Base-by-base conservation (phyloP, 495 filamentous ascomycete species). In the Penicillium tannophilum region DNA sequence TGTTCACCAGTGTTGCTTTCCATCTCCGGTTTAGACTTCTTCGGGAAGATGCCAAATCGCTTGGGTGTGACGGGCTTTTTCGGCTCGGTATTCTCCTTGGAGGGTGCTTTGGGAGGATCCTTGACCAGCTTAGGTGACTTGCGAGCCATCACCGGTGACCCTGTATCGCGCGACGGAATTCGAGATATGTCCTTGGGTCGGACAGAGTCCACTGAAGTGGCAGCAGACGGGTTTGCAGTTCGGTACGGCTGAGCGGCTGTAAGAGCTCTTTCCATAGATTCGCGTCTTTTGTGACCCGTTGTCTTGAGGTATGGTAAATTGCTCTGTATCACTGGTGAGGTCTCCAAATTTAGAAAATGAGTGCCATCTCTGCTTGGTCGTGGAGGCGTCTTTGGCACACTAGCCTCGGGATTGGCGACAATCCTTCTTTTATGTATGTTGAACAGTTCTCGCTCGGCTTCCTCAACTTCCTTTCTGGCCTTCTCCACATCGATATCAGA, bases 341-440 rank as follows among this genome's bases (percentile, higher is more conserved):
- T 78, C 9, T 84, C 81, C 41, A 83, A 72, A 30, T 83, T 74
- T 45, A 96, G 78, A 52, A 86, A 84, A 46, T 87, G 81, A 2
- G 88, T 90, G 10, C 90, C 90, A 61, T 94, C 87, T 79, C 93
- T 80, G 67, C 90, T 97, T 6, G 92, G 92, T 56, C 92, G 75
- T 47, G 75, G 68, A 46, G 67, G 67, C 23, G 62, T 68, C 19
- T 55, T 60, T n/a, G 62, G 61, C 2, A 56, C 46, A 31, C n/a
- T 55, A 9, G 8, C 39, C 35, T 56, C 55, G 11, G 50, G 53
- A 31, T 14, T 31, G 26, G 14, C 7, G 16, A 26, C 16, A 19
- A 46, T 30, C 19, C 42, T 56, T 20, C 24, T 14, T 43, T 30
- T 42, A n/a, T 59, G 57, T 2, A 56, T 46, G 26, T 57, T 64